Evolutionary conservation across 352 stramenopile genomes (phyloP), one percentile per base, ranked within the genome.

Genomic region (Pythium scleroteichum): DNA sequence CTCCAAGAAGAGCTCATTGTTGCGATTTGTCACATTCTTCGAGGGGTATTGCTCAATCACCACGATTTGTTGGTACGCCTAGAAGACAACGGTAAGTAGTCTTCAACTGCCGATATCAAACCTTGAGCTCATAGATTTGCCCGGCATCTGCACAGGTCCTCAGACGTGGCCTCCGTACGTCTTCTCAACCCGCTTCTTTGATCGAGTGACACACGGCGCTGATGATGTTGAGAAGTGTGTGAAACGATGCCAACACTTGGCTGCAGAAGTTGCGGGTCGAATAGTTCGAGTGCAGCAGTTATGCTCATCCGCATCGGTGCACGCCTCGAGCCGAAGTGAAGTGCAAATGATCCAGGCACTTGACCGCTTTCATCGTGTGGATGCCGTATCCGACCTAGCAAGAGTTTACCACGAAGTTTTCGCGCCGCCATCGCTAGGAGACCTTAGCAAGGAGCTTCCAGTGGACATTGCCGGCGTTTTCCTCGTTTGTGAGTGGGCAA

Each of bases 401-500:
- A 75, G 78, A 53, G 77, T 92, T 13, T 94, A 91, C 60, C 75
- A 76, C 53, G 80, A 94, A 53, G 66, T 94, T 13, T 92, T 94
- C 46, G 68, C 72, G 13, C 71, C 75, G 17, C 50, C 88, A 12
- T 76, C 84, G 19, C 58, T 84, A 8, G 67, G 72, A 20, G 57
- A 62, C 22, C 61, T 78, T 10, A 69, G 50, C 27, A 52, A 44
- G 9, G 75, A 87, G 19, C 56, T 92, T 1, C 82, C 79, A n/a
- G 72, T 94, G 7, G 85, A 95, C 54, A 66, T 88, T 14, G 69
- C 83, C 24, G 79, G 75, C 9, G 54, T 95, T 38, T 85, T 91
- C 39, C 66, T 92, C 6, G 71, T 95, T 2, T 94, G 84, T 27
- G 86, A 95, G 47, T 95, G 86, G 86, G 81, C 84, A 16, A 79